These are phyloP conservation scores for Edaphochlamys debaryana DNA, from an alignment of 139 green algal species.

Conservation along the genomic window DNA sequence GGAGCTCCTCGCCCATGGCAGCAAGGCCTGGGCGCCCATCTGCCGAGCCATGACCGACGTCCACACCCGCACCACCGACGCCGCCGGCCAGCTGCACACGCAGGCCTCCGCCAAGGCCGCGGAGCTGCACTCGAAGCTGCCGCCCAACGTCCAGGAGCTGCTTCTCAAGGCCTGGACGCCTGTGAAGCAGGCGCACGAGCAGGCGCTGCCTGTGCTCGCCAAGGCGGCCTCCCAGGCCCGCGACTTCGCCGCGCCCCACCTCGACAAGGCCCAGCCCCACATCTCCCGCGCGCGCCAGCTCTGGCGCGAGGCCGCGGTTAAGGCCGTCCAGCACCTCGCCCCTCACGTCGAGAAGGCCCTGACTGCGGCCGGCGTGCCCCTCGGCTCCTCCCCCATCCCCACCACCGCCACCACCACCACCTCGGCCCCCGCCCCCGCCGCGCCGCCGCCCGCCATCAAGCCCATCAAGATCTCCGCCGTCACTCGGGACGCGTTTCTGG, in stretches of 20 bases:
- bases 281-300: background rate
- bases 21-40: background rate
- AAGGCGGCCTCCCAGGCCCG: background rate
- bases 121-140: background rate
- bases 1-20: background rate
- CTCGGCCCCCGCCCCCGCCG: background rate
- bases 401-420: background rate
- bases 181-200: background rate
- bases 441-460: background rate
- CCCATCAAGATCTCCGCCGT: background rate
- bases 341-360: background rate
- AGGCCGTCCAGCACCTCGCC: background rate
- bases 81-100: too few species aligned
- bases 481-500: background rate
- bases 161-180: background rate
- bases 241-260: background rate
- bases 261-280: background rate
- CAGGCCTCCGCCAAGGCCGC: background rate
- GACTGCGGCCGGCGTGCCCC: too few species aligned
- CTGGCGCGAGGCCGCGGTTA: background rate
- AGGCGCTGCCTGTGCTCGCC: background rate
- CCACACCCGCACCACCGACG: too few species aligned
- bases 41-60: background rate
- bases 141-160: background rate
- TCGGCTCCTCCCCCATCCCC: too few species aligned